A percentile compares a stretch with the other conserved stretches of the same genome.
Evolutionary conservation across 441 rosid species (phyloP).

Genomic region (Gossypium schwendimanii): DNA sequence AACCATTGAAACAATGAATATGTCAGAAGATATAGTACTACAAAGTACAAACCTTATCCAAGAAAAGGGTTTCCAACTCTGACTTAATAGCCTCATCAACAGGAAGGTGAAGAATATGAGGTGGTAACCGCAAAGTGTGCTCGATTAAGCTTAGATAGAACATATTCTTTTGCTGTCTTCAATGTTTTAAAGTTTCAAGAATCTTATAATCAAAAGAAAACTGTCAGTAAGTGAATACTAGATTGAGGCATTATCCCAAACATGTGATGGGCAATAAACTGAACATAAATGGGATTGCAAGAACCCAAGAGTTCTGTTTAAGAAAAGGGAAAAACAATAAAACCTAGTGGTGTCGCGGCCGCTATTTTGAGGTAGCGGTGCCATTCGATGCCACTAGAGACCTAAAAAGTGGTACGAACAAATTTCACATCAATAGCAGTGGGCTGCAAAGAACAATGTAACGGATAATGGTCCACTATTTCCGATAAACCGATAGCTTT

Average conservation of each 20-base stretch:
- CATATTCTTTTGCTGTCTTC: constrained; percentile 23
- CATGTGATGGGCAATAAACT: background rate
- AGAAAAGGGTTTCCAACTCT: constrained; percentile 54
- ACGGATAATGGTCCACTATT: too few species aligned
- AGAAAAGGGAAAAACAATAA: too few species aligned
- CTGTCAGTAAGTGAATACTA: background rate
- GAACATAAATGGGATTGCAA: background rate
- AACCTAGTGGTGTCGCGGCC: too few species aligned
- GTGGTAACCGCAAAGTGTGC: constrained; percentile 71
- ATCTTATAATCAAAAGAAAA: background rate
- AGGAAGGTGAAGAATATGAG: constrained; percentile 54
- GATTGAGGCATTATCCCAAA: background rate
- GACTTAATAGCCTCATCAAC: constrained; percentile 54
- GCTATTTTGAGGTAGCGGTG: too few species aligned
- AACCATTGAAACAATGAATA: background rate
- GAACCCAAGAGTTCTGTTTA: too few species aligned
- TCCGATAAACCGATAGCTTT: too few species aligned
- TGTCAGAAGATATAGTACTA: background rate
- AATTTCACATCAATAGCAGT: too few species aligned
- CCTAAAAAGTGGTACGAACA: too few species aligned
- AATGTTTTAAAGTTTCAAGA: background rate
- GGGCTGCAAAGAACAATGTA: too few species aligned
- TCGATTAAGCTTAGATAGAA: constrained; percentile 63
- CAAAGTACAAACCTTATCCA: constrained; percentile 56
- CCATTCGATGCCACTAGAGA: too few species aligned